Evolutionary conservation across 2,329 filamentous ascomycete genomes (phyloP).

Genomic region (Chrysoporthe deuterocubensis): DNA sequence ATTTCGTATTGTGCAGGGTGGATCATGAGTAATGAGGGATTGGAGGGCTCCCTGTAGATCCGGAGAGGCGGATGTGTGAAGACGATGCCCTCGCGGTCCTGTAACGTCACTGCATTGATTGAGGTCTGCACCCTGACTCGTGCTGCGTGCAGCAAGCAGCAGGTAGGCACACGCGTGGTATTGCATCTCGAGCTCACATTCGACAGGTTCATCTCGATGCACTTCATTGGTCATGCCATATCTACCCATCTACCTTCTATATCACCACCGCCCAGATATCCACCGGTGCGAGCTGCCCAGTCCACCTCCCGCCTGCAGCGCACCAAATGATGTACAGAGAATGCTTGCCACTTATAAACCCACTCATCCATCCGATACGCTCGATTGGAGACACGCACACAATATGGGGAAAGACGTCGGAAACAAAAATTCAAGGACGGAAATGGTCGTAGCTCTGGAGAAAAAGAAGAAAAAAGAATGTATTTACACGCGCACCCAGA

Average conservation of each 20-base stretch:
- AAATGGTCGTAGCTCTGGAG: background rate
- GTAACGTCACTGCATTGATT: too few species aligned
- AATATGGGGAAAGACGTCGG: background rate
- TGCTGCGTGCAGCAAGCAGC: too few species aligned
- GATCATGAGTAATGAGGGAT: background rate
- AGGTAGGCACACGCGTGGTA: too few species aligned
- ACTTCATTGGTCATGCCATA: constrained; percentile 6
- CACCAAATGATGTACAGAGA: constrained; percentile 18
- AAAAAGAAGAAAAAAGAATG: constrained; percentile 13
- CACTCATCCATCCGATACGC: constrained; percentile 1
- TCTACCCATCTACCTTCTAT: constrained; percentile 2
- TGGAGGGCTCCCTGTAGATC: too few species aligned
- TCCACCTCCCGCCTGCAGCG: background rate
- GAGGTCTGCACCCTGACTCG: too few species aligned
- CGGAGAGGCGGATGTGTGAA: too few species aligned
- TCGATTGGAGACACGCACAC: constrained; percentile 1
- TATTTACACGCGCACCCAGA: constrained; percentile 19
- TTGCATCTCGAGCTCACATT: background rate
- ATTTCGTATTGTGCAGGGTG: background rate
- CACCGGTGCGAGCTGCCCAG: constrained; percentile 1
- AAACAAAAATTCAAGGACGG: background rate
- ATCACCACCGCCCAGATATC: constrained; percentile 1
- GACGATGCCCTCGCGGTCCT: too few species aligned
- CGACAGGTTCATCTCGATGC: background rate
- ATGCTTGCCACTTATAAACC: constrained; percentile 2